Base-by-base conservation (phyloP, 345 rosid genomes). In the Citrus medica region DNA sequence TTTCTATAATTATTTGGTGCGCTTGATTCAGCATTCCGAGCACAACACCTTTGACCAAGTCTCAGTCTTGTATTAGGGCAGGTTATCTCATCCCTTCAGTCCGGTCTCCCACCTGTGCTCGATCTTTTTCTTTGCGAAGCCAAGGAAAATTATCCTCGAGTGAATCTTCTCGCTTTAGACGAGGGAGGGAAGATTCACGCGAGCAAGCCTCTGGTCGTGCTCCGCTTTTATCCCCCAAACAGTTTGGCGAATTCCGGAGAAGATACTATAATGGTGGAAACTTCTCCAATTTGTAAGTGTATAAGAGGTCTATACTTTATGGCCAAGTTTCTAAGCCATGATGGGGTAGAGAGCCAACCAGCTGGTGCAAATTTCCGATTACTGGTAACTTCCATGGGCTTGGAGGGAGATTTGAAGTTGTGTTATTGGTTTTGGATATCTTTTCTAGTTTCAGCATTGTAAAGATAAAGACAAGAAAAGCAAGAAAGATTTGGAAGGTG, bases 381-480 rank as follows among this genome's bases (percentile, higher is more conserved):
- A 87, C 0, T 17, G 86, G 86, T 2, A 87, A 77, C 72, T 84
- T 82, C 38, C 35, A 46, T 48, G 85, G 88, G 14, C 87, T 80
- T n/a, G 87, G 88, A 16, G 86, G 87, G 0, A 83, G 82, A 60
- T 74, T 79, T 32, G 32, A 12, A 37, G 38, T 7, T 35, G 40
- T 59, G 7, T 61, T 24, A 3, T 24, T 37, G 67, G 65, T 17
- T 48, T 6, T 76, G 30, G 70, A 63, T 74, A 32, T 72, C 74
- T 69, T 77, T 22, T 7, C 9, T 7, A 51, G 9, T 35, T 22
- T 82, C 71, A 78, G 14, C 30, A 61, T 9, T 53, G 68, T 60
- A 27, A 72, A 42, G 27, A 30, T 30, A 30, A 32, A 65, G 71
- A 67, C 51, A 58, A 68, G 1, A 42, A 66, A 51, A 27, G 76